Conservation (phyloP, 2,329 filamentous ascomycete genomes). For the Scedosporium boydii region DNA sequence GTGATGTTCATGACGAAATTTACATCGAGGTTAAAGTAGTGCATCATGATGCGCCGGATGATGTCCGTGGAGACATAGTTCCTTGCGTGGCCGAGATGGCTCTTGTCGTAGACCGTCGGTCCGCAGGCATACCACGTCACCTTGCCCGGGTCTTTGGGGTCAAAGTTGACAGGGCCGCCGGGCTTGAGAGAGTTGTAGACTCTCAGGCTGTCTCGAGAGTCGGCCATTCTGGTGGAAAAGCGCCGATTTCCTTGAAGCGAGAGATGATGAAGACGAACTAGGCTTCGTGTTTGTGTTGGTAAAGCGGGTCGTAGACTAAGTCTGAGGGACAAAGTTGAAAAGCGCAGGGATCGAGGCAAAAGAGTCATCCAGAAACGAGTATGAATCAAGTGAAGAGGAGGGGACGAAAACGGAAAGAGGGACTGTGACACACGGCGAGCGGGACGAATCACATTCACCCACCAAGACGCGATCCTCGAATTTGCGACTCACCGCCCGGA, state of each 20-base stretch:
- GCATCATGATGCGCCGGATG: conserved; percentile 68
- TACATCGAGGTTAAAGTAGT: conserved; percentile 77
- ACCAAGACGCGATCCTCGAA: background rate
- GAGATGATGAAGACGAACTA: background rate
- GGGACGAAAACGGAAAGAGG: background rate
- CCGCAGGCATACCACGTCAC: conserved; percentile 62
- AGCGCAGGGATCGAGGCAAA: background rate
- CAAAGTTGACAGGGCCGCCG: conserved; percentile 7
- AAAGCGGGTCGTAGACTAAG: background rate
- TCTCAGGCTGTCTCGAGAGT: conserved; percentile 2
- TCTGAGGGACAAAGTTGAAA: background rate
- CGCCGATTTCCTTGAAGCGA: background rate
- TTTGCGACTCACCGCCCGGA: background rate
- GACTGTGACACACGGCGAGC: background rate
- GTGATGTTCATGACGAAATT: conserved; percentile 92
- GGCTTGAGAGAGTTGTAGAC: conserved; percentile 6
- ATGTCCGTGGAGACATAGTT: conserved; percentile 92
- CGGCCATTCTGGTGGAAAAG: conserved; percentile 1
- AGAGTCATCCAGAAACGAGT: conserved; percentile 4
- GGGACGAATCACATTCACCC: background rate
- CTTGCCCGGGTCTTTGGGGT: conserved; percentile 8
- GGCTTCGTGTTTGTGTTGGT: background rate
- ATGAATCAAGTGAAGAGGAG: background rate
- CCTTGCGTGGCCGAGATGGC: conserved; percentile 72
- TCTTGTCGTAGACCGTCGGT: conserved; percentile 76